A percentile compares a stretch with the other conserved stretches of the same genome.
These are phyloP conservation scores for Alternaria novae-zelandiae DNA, from an alignment of 2,329 filamentous ascomycete genomes.

Conservation along the genomic window DNA sequence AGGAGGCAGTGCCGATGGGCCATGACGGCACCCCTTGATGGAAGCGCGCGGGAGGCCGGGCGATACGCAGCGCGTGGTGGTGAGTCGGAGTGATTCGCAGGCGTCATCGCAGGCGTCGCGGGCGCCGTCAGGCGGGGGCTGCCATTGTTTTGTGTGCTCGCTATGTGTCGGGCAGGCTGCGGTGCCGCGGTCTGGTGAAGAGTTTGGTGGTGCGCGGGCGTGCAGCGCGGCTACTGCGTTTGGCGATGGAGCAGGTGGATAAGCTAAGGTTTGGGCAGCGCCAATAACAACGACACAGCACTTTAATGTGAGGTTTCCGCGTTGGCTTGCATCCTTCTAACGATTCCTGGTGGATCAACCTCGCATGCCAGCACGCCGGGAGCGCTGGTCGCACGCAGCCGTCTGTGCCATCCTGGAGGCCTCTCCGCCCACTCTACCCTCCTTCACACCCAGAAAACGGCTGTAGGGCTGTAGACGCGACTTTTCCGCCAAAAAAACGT, in stretches of 20 bases:
- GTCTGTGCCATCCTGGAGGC: conserved; percentile 25
- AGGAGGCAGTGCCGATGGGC: conserved; percentile 32
- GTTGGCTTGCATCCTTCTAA: conserved; percentile 28
- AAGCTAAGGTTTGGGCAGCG: not conserved
- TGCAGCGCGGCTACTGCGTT: conserved; percentile 28
- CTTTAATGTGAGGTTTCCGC: conserved; percentile 26
- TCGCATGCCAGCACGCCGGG: conserved; percentile 32
- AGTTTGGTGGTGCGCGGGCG: not conserved
- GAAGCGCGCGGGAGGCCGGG: conserved; percentile 33
- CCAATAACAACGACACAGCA: conserved; percentile 1
- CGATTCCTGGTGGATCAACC: conserved; percentile 29
- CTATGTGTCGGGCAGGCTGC: not conserved
- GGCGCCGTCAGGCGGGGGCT: not conserved
- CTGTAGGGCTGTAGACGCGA: conserved; percentile 40
- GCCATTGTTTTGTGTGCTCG: not conserved
- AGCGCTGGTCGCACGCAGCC: conserved; percentile 21
- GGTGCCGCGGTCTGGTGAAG: not conserved
- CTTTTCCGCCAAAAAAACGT: conserved; percentile 44
- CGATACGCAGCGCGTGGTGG: conserved; percentile 29
- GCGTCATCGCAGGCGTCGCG: not conserved
- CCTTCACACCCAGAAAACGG: conserved; percentile 27
- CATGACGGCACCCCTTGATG: conserved; percentile 10
- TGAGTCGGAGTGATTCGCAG: not conserved
- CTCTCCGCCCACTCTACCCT: conserved; percentile 25
- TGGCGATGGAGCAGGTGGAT: conserved; percentile 25